A percentile compares a stretch with the other conserved stretches of the same genome.
Evolutionary conservation across 164 flowering plant genomes (phyloP).

Genomic region (Liriodendron chinense): DNA sequence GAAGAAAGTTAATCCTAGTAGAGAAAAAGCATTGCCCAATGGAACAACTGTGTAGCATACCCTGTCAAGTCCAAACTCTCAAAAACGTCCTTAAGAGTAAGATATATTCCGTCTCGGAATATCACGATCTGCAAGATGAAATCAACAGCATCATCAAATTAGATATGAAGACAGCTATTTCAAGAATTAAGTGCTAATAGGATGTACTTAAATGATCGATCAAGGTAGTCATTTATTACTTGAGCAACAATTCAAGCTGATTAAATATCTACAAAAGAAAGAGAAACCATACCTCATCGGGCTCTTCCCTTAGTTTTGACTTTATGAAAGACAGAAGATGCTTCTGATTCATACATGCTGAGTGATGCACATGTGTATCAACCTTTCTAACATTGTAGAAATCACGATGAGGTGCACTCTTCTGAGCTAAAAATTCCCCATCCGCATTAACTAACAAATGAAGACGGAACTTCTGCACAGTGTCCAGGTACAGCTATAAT

Average conservation of each 20-base stretch:
- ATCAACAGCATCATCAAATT: neutral
- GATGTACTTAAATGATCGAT: neutral
- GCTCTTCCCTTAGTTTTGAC: slow-evolving; percentile 66
- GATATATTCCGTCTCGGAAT: slow-evolving; percentile 74
- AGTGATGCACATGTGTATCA: slow-evolving; percentile 81
- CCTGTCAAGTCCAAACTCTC: slow-evolving; percentile 77
- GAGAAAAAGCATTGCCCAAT: neutral
- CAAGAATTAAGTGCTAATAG: neutral
- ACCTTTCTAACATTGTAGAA: slow-evolving; percentile 76
- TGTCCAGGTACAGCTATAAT: neutral
- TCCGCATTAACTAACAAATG: slow-evolving; percentile 66
- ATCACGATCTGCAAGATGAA: slow-evolving; percentile 53
- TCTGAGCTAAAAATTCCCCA: slow-evolving; percentile 68
- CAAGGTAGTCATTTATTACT: neutral
- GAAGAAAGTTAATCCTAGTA: neutral
- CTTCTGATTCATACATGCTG: slow-evolving; percentile 87
- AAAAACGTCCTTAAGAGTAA: slow-evolving; percentile 70
- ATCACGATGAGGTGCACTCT: slow-evolving; percentile 78
- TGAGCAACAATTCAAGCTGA: neutral
- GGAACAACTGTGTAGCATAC: slow-evolving; percentile 21
- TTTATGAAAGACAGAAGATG: slow-evolving; percentile 70
- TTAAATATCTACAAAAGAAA: neutral
- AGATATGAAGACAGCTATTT: neutral
- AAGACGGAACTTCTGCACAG: slow-evolving; percentile 63
- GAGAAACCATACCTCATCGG: slow-evolving; percentile 57